Base-by-base conservation (phyloP, 169 alveolate genomes). In the Ichthyophthirius multifiliis region DNA sequence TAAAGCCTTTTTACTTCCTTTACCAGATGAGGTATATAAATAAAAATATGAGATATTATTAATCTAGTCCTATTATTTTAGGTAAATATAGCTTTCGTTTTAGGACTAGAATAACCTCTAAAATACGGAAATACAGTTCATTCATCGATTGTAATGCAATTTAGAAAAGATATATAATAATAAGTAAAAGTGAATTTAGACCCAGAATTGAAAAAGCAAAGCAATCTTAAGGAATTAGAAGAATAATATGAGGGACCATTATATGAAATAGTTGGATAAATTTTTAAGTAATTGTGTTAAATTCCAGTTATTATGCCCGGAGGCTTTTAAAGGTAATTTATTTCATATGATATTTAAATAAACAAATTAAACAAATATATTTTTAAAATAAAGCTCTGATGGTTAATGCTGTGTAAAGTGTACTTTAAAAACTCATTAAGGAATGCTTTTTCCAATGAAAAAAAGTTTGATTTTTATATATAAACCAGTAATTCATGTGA, bases 161-260 rank as follows among this genome's bases (percentile, higher is more conserved):
- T 76, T 65, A 76, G 63, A 27, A 76, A 63, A 18, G 83, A 76
- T 10, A 15, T 48, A 37, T 55, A 63, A 30, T 30, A 43, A 39
- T 43, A 76, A 34, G 63, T 76, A 18, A 76, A 76, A 31, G 76
- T 76, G 13, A 76, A 76, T 20, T 48, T 48, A 32, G 67, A 44
- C n/a, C 37, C 65, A 48, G 47, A 76, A 76, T 45, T 62, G 31
- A 35, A 48, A 43, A 73, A 76, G 16, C 76, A 76, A 30, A 65
- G 41, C 63, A 73, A 73, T n/a, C 63, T 67, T 43, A 76, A 76
- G 35, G 83, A 64, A 13, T 34, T 76, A 0, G 67, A 76, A 15
- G 83, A 76, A 43, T 75, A 76, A 62, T 76, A 76, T 76, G 46
- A 62, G 13, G 83, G 83, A 7, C 74, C 63, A 7, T 65, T 76